Conservation (phyloP, 2,329 filamentous ascomycete species). For the Corinectria fuckeliana region DNA sequence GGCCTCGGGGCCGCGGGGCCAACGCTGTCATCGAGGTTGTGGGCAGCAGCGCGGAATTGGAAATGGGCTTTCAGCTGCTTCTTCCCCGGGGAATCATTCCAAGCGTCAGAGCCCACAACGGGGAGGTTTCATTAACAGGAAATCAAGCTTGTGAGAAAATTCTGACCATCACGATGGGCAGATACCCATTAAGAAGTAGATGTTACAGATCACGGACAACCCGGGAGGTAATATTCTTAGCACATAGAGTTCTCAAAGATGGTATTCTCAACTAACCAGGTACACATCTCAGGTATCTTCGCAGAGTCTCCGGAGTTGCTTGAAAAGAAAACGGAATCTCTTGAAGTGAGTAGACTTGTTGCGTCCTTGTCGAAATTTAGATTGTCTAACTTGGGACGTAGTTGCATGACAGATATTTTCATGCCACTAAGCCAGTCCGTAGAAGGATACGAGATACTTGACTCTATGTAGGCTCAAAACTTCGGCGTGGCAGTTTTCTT, state of each 20-base stretch:
- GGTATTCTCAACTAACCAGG: not conserved
- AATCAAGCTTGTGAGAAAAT: conserved; percentile 70
- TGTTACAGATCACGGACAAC: not conserved
- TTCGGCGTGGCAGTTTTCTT: too few species aligned
- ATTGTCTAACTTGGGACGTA: conserved; percentile 35
- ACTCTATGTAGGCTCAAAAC: conserved; percentile 73
- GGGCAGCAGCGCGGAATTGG: conserved; percentile 68
- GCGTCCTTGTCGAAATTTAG: conserved; percentile 35
- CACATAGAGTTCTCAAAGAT: too few species aligned
- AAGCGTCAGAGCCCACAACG: conserved; percentile 75
- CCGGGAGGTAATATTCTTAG: not conserved
- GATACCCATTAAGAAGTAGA: conserved; percentile 67
- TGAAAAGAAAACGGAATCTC: conserved; percentile 21
- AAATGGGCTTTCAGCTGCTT: conserved; percentile 67
- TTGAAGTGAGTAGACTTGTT: conserved; percentile 8
- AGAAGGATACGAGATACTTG: conserved; percentile 71
- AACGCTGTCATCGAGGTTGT: conserved; percentile 81
- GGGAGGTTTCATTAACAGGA: conserved; percentile 68
- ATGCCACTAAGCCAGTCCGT: conserved; percentile 69
- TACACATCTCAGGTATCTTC: conserved; percentile 16
- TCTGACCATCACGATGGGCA: conserved; percentile 70
- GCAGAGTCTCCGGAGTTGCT: conserved; percentile 11
- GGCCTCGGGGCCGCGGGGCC: conserved; percentile 78
- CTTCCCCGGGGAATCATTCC: conserved; percentile 73
- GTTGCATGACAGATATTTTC: conserved; percentile 74